Conservation (phyloP, 352 stramenopile genomes). For the Hyaloperonospora brassicae region DNA sequence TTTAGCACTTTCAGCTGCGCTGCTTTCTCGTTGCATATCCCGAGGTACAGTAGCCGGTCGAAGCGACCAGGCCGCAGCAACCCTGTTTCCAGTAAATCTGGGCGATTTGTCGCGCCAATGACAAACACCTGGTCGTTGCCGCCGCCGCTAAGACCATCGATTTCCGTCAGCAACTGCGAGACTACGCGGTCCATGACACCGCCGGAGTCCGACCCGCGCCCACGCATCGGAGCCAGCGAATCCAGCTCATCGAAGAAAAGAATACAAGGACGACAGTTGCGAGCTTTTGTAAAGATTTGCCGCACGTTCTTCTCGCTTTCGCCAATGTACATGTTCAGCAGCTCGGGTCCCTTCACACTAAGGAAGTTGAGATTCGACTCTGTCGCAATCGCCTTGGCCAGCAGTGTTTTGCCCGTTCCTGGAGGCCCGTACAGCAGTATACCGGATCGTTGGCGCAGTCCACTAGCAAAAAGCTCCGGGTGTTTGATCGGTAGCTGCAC, state of each 20-base stretch:
- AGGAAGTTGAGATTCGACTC: conserved; percentile 95
- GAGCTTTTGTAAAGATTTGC: conserved; percentile 87
- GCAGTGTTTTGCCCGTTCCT: conserved; percentile 91
- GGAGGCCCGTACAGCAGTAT: conserved; percentile 80
- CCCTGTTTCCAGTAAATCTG: conserved; percentile 92
- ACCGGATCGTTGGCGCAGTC: conserved; percentile 68
- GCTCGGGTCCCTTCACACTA: conserved; percentile 92
- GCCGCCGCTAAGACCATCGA: conserved; percentile 83
- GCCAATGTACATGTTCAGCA: conserved; percentile 97
- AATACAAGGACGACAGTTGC: conserved; percentile 79
- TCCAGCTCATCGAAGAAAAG: conserved; percentile 93
- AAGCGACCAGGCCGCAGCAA: conserved; percentile 91
- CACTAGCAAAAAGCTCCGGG: conserved; percentile 71
- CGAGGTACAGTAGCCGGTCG: conserved; percentile 73
- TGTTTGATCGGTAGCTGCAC: conserved; percentile 81
- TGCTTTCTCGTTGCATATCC: conserved; percentile 66
- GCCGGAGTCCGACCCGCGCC: conserved; percentile 77
- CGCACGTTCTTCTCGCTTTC: conserved; percentile 96
- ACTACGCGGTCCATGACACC: conserved; percentile 96
- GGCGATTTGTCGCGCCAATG: conserved; percentile 94
- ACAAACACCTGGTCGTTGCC: conserved; percentile 89
- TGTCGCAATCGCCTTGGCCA: conserved; percentile 93
- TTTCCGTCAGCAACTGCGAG: conserved; percentile 92
- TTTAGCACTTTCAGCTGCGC: conserved; percentile 80
- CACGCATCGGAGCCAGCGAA: conserved; percentile 83